Percentiles rank a stretch among this genome's conserved stretches.
Evolutionary conservation across 805 yeast species (phyloP).

Genomic region (Ascoidea tarda): DNA sequence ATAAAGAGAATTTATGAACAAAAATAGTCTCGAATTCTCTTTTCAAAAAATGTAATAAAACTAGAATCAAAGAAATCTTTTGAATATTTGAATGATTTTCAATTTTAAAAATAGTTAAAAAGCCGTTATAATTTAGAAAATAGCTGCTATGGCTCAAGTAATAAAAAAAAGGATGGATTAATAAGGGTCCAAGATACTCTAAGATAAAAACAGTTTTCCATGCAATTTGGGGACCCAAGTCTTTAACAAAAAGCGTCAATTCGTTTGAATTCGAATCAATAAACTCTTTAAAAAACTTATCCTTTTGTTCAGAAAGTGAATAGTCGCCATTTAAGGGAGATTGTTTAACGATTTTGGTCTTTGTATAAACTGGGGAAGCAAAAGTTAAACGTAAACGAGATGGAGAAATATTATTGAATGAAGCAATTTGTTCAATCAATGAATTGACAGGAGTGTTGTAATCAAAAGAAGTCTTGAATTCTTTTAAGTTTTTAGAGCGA

Average conservation of each 20-base stretch:
- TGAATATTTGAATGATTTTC: slow-evolving; percentile 37
- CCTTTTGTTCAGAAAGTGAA: slow-evolving; percentile 22
- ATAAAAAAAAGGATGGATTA: slow-evolving; percentile 64
- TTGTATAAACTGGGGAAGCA: slow-evolving; percentile 9
- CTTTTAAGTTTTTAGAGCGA: slow-evolving; percentile 43
- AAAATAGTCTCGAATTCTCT: slow-evolving; percentile 80
- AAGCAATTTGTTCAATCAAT: slow-evolving; percentile 28
- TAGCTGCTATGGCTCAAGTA: slow-evolving; percentile 9
- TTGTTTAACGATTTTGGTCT: slow-evolving; percentile 17
- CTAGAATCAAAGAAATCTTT: slow-evolving; percentile 35
- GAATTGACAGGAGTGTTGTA: slow-evolving; percentile 24
- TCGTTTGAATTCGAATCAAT: slow-evolving; percentile 28
- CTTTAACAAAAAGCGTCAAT: slow-evolving; percentile 53
- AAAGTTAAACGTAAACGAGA: slow-evolving; percentile 44
- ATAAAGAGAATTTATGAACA: slow-evolving; percentile 73
- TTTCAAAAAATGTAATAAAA: slow-evolving; percentile 66
- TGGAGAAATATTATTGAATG: slow-evolving; percentile 26
- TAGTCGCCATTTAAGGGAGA: slow-evolving; percentile 15
- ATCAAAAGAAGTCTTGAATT: slow-evolving; percentile 23
- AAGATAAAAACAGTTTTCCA: slow-evolving; percentile 85
- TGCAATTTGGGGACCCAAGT: slow-evolving; percentile 82
- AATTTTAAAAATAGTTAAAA: background rate
- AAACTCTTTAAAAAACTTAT: slow-evolving; percentile 14
- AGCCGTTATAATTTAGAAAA: slow-evolving; percentile 15
- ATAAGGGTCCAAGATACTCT: slow-evolving; percentile 83